These are phyloP conservation scores for Ambispora gerdemannii DNA, from an alignment of 192 early-diverging fungal genomes.

Conservation along the genomic window DNA sequence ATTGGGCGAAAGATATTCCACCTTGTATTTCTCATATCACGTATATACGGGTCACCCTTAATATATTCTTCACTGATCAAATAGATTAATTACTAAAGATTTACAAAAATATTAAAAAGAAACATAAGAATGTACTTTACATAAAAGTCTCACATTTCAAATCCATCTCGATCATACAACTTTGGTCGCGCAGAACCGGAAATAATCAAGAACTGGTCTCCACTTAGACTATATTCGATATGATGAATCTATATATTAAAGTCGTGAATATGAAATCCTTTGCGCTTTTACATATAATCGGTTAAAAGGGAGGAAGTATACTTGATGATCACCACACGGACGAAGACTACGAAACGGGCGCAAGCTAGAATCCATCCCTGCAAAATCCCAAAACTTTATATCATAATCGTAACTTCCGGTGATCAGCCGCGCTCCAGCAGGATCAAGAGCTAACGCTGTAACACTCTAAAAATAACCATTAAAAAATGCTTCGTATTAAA, in stretches of 20 bases:
- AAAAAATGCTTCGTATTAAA: not conserved
- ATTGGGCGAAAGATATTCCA: slow-evolving; percentile 28
- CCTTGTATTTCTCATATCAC: slow-evolving; percentile 77
- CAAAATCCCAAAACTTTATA: slow-evolving; percentile 92
- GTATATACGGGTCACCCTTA: slow-evolving; percentile 93
- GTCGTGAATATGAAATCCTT: too few species aligned
- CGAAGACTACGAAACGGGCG: slow-evolving; percentile 77
- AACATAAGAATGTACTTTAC: not conserved
- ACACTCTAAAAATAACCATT: slow-evolving; percentile 51
- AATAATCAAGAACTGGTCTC: slow-evolving; percentile 77
- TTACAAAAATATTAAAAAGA: not conserved
- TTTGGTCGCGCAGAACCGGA: slow-evolving; percentile 69
- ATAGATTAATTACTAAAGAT: not conserved
- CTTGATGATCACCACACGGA: slow-evolving; percentile 72
- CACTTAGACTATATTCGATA: slow-evolving; percentile 68
- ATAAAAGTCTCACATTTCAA: slow-evolving; percentile 44
- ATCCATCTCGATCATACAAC: slow-evolving; percentile 77
- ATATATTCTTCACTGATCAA: slow-evolving; percentile 54
- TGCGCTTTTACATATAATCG: too few species aligned
- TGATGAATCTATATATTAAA: slow-evolving; percentile 61
- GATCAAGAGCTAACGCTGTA: slow-evolving; percentile 78
- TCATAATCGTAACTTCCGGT: slow-evolving; percentile 80
- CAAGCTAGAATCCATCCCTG: slow-evolving; percentile 75
- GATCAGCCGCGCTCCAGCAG: slow-evolving; percentile 71
- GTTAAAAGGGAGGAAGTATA: too few species aligned